phyloP scores from a whole-genome alignment of 164 flowering plant genomes.

The Liriodendron chinense region DNA sequence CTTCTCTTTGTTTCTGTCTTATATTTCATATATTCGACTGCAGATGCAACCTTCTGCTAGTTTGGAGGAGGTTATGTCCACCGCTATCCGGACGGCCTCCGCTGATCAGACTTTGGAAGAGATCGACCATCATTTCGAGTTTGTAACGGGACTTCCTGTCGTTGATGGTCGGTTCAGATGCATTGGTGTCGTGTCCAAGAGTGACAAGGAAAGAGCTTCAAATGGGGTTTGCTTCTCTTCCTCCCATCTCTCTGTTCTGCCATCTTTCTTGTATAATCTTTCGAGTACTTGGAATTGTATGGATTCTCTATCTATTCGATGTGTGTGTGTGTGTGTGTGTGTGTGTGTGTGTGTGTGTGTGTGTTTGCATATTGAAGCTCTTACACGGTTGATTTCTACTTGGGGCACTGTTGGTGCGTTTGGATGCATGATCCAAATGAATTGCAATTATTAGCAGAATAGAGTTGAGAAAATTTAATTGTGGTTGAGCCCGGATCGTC shows the following conservation, averaged over 20 bases:
- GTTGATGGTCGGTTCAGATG: conserved; percentile 7
- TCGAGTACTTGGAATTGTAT: not conserved
- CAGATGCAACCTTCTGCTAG: conserved; percentile 27
- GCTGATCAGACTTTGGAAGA: conserved; percentile 28
- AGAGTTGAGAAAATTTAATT: no score
- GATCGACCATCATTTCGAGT: conserved; percentile 25
- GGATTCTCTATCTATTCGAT: not conserved
- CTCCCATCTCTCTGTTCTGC: not conserved
- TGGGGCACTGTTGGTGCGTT: no score
- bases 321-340: not conserved
- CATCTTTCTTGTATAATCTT: not conserved
- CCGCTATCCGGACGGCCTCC: conserved; percentile 21
- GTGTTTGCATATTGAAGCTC: no score
- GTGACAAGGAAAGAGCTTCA: conserved; percentile 10
- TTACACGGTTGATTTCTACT: no score
- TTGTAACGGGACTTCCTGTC: conserved; percentile 23
- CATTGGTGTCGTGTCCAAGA: conserved; percentile 15
- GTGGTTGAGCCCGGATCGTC: no score
- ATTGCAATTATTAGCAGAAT: no score
- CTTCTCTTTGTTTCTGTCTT: not conserved
- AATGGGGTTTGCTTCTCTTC: conserved; percentile 11
- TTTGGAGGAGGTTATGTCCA: conserved; percentile 29
- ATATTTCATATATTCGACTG: not conserved
- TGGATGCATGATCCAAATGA: no score
- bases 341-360: not conserved